Base-by-base conservation (phyloP, 805 yeast genomes). In the Wickerhamiella hasegawae region DNA sequence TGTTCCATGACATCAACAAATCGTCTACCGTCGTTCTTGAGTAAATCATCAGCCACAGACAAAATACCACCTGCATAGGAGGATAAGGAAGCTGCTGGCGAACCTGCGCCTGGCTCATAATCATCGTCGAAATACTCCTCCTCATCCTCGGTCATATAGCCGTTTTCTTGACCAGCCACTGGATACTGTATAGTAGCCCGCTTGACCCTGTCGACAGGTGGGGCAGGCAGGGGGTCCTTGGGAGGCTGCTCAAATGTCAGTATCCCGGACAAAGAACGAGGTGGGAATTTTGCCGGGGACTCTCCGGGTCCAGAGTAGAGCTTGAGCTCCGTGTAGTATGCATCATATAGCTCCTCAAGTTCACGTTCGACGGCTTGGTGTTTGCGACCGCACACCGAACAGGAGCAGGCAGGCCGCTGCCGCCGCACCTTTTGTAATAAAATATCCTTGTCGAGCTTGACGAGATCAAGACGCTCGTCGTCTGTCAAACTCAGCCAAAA, bases 1-100 rank as follows among this genome's bases (percentile, higher is more conserved):
- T 72, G 67, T 52, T 82, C 92, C 71, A 84, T 76, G 66, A 81
- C 75, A 43, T 76, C 76, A 22, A 82, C 66, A 43, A 83, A 80
- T 28, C 73, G 69, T 42, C 68, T 67, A n/a, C 93, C 94, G 42
- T 78, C 81, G 49, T 75, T 76, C 45, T 70, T 71, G 45, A 82
- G 63, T 19, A 84, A 54, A 48, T 82, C 92, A 44, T 82, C 92
- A 1, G 94, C 90, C 29, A 84, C 68, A 3, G 76, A 62, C 43
- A 67, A 55, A 38, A 69, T 59, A 11, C 71, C 73, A 25, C 59
- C 59, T 26, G 51, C 53, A n/a, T 17, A 56, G 48, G 20, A 57
- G 45, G 18, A 57, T 22, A 11, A 11, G 11, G 24, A 22, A 11
- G 24, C 10, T 8, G 10, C 24, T 9, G 24, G 24, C 11, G 24